A percentile compares a stretch with the other conserved stretches of the same genome.
Evolutionary conservation across 305 asterid species (phyloP).

Genomic region (Striga hermonthica): DNA sequence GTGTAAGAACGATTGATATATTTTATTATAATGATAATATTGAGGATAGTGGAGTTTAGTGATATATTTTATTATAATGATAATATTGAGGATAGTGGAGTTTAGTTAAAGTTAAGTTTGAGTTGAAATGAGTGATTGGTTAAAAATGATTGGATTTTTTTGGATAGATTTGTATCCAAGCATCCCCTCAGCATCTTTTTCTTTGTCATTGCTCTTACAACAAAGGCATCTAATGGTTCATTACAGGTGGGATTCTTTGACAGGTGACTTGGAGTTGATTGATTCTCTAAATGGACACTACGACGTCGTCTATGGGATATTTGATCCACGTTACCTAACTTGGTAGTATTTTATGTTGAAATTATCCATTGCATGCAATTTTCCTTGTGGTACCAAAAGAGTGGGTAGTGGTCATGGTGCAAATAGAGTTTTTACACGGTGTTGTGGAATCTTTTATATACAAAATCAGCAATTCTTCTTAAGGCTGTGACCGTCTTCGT

Average conservation of each 20-base stretch:
- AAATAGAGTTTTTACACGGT: constrained; percentile 21
- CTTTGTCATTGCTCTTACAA: constrained; percentile 28
- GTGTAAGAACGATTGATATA: too few species aligned
- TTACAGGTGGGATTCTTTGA: constrained; percentile 95
- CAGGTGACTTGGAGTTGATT: constrained; percentile 87
- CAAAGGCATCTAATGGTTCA: constrained; percentile 38
- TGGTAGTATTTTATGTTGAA: constrained; percentile 50
- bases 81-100: too few species aligned
- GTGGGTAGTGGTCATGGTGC: constrained; percentile 20
- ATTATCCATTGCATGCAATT: constrained; percentile 27
- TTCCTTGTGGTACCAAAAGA: constrained; percentile 27
- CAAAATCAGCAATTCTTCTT: constrained; percentile 14
- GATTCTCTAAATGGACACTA: constrained; percentile 77
- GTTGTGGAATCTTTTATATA: constrained; percentile 17
- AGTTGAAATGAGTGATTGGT: too few species aligned
- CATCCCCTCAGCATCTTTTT: constrained; percentile 25
- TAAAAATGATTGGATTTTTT: too few species aligned
- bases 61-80: too few species aligned
- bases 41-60: too few species aligned
- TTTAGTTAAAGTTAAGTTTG: too few species aligned
- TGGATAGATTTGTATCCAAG: too few species aligned
- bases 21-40: too few species aligned
- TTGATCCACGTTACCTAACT: constrained; percentile 71
- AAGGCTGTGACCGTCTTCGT: constrained; percentile 16
- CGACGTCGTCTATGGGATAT: constrained; percentile 90